Percentiles rank a stretch among this genome's conserved stretches.
Evolutionary conservation across 306 rosid species (phyloP).

Genomic region (Citrullus amarus): DNA sequence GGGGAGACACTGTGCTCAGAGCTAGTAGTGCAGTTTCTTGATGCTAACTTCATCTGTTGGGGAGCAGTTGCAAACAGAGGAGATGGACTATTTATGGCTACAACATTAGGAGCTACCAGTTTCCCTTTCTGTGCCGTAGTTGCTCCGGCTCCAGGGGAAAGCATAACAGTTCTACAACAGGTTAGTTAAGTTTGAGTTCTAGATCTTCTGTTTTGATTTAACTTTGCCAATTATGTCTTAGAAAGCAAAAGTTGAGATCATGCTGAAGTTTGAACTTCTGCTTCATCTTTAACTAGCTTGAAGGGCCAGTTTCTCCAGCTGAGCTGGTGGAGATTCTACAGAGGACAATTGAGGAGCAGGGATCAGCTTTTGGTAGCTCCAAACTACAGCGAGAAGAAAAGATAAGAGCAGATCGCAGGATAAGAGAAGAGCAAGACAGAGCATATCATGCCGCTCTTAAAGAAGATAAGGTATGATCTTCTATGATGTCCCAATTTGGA

Average conservation of each 20-base stretch:
- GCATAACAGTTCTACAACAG: conserved; percentile 55
- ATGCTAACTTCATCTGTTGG: conserved; percentile 72
- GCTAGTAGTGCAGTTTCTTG: conserved; percentile 54
- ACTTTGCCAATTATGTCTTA: neutral
- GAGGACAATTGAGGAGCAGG: conserved; percentile 76
- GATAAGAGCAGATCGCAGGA: conserved; percentile 48
- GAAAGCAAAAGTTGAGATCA: neutral
- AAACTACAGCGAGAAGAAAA: conserved; percentile 37
- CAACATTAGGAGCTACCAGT: conserved; percentile 35
- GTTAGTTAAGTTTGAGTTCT: conserved; percentile 24
- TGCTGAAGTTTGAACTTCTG: neutral
- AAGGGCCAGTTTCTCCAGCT: conserved; percentile 64
- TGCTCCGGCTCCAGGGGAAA: conserved; percentile 33
- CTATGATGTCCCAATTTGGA: neutral
- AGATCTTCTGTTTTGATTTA: neutral
- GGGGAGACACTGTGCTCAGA: conserved; percentile 53
- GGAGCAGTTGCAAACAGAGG: conserved; percentile 45
- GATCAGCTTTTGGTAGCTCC: conserved; percentile 48
- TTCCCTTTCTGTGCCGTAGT: conserved; percentile 64
- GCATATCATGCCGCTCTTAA: conserved; percentile 60
- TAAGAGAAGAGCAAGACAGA: conserved; percentile 73
- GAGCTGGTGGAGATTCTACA: conserved; percentile 81
- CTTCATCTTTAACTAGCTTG: conserved; percentile 32
- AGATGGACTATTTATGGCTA: conserved; percentile 55
- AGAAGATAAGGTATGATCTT: conserved; percentile 40